Base-by-base conservation (phyloP, 1,284 basidiomycete species). In the Sphaerobolus stellatus region DNA sequence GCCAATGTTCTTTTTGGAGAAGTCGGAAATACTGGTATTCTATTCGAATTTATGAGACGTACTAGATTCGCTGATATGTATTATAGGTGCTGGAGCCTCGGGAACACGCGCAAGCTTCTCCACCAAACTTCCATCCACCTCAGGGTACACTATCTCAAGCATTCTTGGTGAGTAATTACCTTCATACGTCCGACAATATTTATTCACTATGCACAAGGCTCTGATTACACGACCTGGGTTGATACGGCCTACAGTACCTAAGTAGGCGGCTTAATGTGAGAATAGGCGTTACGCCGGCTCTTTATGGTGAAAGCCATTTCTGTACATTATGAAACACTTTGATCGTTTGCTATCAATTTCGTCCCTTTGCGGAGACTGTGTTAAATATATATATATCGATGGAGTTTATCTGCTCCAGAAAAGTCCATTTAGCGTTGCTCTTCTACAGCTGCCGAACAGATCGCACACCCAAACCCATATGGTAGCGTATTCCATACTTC, bases 1-100 rank as follows among this genome's bases (percentile, higher is more conserved):
- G 72, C 72, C 50, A 57, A 78, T 51, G 65, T 79, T n/a, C 58
- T 76, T 45, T 75, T 77, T 50, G 79, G 71, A 2, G 78, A 81
- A 33, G 79, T 70, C 62, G 72, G 75, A 58, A 78, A 68, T 47
- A 70, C 69, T 2, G 76, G 76, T 48, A 1, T 3, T 20, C 25
- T 2, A 27, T 4, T 6, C 13, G 11, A 5, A 11, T 22, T 29
- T n/a, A 5, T 5, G 25, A 4, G 29, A 31, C 24, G 18, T 7
- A 22, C 24, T 24, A 22, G n/a, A 20, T 48, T 25, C 25, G 16
- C 30, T 22, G 25, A 34, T 11, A 34, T 34, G 11, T 48, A n/a
- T n/a, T 48, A 11, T 28, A 50, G 48, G 48, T 1, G 64, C 68
- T 22, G 77, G 77, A 2, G 63, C 72, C 18, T 61, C 61, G 31